Evolutionary conservation across 345 rosid species (phyloP), one percentile per base, ranked within the genome.

Genomic region (Raphanus sativus): DNA sequence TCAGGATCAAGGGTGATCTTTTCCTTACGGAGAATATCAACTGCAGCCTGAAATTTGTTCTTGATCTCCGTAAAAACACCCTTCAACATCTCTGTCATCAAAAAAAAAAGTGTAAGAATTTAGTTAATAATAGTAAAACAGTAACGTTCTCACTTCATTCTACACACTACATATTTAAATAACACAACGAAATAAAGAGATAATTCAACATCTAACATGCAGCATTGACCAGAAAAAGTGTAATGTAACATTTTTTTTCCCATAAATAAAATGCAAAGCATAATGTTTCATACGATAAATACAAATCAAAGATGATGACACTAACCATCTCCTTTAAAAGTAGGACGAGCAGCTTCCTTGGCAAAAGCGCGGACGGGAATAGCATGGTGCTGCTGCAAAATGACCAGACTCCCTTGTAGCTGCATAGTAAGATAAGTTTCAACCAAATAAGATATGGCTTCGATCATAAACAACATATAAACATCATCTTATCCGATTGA

Each of bases 1-100:
- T 91, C 89, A 15, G 99, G 98, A 69, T 70, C 92, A 67, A 96
- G 88, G 78, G 91, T 91, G 85, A 96, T 93, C 82, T 91, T 93
- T 82, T 96, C 99, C 88, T 89, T 88, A 15, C 87, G 84, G 70
- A 93, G 84, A 77, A 93, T 67, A 61, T 92, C 98, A 48, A 96
- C 70, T 21, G 98, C 98, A 2, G 89, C 84, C 82, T 89, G 92
- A 66, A 86, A 96, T 62, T 96, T 93, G 69, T 85, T 86, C 89
- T 90, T 91, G 65, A 96, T 86, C 2, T 93, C 99, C 80, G 86
- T 71, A 80, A 90, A 96, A 81, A 96, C 85, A 80, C 86, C 83
- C 91, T 96, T 96, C 89, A 96, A 77, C 93, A 93, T 88, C 87
- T 89, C 99, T 95, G 54, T 79, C 0, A n/a, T n/a, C 5, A 58